phyloP scores from a whole-genome alignment of 192 early-diverging fungal species.

The Rhizoclosmatium sp. region DNA sequence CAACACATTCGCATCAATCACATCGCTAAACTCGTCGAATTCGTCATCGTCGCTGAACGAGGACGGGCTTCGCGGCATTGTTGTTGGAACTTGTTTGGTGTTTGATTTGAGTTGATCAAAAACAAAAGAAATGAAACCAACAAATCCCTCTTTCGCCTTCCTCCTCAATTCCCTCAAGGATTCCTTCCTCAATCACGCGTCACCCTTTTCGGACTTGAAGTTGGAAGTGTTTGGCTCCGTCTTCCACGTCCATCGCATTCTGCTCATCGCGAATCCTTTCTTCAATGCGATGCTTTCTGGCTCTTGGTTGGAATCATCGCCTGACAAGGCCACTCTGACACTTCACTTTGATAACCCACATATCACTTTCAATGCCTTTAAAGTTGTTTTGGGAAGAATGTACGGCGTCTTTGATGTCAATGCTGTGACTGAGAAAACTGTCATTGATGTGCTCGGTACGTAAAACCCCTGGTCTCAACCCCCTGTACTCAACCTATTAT shows the following conservation, averaged over 20 bases:
- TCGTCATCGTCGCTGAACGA: background rate
- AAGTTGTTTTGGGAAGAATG: conserved; percentile 17
- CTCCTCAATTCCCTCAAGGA: background rate
- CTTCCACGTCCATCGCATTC: conserved; percentile 50
- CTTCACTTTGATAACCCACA: conserved; percentile 47
- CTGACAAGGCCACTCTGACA: conserved; percentile 11
- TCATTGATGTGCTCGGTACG: conserved; percentile 33
- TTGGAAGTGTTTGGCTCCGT: conserved; percentile 43
- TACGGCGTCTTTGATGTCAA: conserved; percentile 38
- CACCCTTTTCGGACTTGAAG: conserved; percentile 43
- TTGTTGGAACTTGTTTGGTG: too few species aligned
- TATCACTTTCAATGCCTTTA: conserved; percentile 42
- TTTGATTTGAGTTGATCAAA: too few species aligned
- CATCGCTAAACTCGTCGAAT: background rate
- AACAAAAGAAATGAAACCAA: too few species aligned
- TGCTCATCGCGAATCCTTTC: conserved; percentile 48
- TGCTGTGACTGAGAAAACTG: conserved; percentile 24
- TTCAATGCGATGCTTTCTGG: conserved; percentile 48
- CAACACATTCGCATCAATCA: background rate
- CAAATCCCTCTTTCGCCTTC: too few species aligned
- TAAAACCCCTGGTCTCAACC: background rate
- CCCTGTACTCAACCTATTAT: background rate
- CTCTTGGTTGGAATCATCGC: conserved; percentile 35
- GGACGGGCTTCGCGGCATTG: too few species aligned
- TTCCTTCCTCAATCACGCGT: background rate